Evolutionary conservation across 73 alveolate species (phyloP), one percentile per base, ranked within the genome.

Genomic region (Tetrahymena malaccensis): DNA sequence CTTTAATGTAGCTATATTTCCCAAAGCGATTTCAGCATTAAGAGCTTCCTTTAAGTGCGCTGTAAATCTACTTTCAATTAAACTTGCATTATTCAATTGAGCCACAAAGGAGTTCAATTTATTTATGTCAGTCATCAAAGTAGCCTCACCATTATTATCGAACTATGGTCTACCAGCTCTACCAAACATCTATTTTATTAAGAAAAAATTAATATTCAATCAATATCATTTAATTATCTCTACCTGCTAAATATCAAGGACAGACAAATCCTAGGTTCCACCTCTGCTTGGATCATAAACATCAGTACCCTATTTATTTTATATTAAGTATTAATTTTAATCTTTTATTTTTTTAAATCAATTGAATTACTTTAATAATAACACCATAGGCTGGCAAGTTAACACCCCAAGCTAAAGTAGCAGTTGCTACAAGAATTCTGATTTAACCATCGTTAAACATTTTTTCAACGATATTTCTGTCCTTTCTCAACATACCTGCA

Each of bases 331-430:
- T 44, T 44, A 19, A 50, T 50, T 50, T 50, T 50, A 19, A 21
- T 50, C 0, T 3, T 0, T n/a, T 9, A 7, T 57, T 57, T 16
- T n/a, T 70, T 70, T 0, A 9, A 25, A 98, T 99, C 96, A 97
- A 97, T 93, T 97, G 95, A 93, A 99, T 99, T 33, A 99, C 99
- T 96, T 99, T 99, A 84, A 99, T 99, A 55, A 99, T 98, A 55
- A 99, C 99, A 19, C 99, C 98, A 97, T 99, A 98, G 31, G 99
- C 99, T 3, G 99, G 99, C 95, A 99, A 96, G 98, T 99, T 99
- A 43, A 99, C 99, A 84, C 99, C 99, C 99, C 99, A 99, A 25
- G 99, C 99, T 55, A 99, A 98, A 34, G 99, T 99, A 44, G 99
- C 99, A 6, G 99, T 99, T 7, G 99, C 97, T 12, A 97, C 97